Percentiles rank a stretch among this genome's conserved stretches.
Evolutionary conservation across 75 land plant species (phyloP).

Genomic region (Chamaecyparis obtusa): DNA sequence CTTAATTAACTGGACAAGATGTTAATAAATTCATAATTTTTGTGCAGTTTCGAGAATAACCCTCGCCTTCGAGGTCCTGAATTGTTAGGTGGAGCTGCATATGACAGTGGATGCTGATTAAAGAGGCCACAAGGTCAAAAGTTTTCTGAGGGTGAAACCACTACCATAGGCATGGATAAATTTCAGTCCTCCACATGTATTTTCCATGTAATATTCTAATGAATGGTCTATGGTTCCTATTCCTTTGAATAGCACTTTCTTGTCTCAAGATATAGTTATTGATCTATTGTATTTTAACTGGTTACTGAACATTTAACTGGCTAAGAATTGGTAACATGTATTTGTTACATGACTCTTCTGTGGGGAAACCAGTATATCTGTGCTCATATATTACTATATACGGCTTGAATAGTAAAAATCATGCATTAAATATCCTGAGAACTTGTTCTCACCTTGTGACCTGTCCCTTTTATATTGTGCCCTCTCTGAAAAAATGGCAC

Average conservation of each 20-base stretch:
- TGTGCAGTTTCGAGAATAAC: conserved; percentile 78
- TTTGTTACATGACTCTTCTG: background rate
- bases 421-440: background rate
- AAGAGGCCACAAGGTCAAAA: conserved; percentile 6
- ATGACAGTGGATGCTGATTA: conserved; percentile 59
- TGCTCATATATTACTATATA: background rate
- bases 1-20: background rate
- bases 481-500: background rate
- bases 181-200: background rate
- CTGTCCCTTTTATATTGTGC: background rate
- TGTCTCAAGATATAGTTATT: background rate
- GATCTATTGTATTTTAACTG: conserved; percentile 1
- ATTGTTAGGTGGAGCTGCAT: conserved; percentile 70
- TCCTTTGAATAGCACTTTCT: background rate
- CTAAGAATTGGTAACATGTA: background rate
- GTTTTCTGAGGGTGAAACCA: background rate
- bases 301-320: background rate
- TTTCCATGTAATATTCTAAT: background rate
- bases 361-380: background rate
- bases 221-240: background rate
- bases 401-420: background rate
- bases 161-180: background rate
- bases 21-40: background rate
- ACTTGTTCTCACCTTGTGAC: background rate
- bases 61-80: conserved; percentile 88